A percentile compares a stretch with the other conserved stretches of the same genome.
Conservation (phyloP, 192 early-diverging fungal genomes). For the Coemansia sp. region DNA sequence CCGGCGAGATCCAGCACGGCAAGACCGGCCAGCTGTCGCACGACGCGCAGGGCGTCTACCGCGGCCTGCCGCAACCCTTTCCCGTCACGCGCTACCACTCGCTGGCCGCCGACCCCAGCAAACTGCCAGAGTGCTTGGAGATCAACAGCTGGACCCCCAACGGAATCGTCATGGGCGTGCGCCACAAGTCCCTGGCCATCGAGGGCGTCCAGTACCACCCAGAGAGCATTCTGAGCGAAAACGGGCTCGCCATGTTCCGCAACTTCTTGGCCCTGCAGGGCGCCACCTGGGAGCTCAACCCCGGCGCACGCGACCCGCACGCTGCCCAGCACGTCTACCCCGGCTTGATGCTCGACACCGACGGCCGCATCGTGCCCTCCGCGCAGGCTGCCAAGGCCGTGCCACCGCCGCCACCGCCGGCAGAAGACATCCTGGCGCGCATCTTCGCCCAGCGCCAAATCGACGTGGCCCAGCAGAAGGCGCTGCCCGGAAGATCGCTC, state of each 20-base stretch:
- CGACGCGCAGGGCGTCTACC: slow-evolving; percentile 86
- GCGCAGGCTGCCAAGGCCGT: slow-evolving; percentile 8
- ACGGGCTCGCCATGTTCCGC: slow-evolving; percentile 80
- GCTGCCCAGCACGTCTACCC: slow-evolving; percentile 27
- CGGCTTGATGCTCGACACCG: slow-evolving; percentile 11
- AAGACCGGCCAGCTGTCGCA: slow-evolving; percentile 91
- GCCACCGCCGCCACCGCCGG: no score
- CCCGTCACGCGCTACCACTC: slow-evolving; percentile 96
- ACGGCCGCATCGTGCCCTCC: slow-evolving; percentile 19
- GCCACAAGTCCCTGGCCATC: slow-evolving; percentile 84
- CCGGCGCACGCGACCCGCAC: slow-evolving; percentile 21
- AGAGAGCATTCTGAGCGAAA: slow-evolving; percentile 93
- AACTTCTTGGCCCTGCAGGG: slow-evolving; percentile 90
- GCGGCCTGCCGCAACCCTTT: slow-evolving; percentile 79
- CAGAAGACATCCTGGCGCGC: slow-evolving; percentile 70
- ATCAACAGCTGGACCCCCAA: slow-evolving; percentile 83
- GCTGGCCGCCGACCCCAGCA: slow-evolving; percentile 79
- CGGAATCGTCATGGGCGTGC: slow-evolving; percentile 90
- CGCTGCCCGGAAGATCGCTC: slow-evolving; percentile 68
- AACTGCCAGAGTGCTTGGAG: slow-evolving; percentile 79
- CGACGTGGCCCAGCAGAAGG: slow-evolving; percentile 73
- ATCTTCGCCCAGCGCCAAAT: slow-evolving; percentile 78
- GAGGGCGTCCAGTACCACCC: slow-evolving; percentile 99
- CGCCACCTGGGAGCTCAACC: slow-evolving; percentile 81
- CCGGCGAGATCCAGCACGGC: slow-evolving; percentile 97